Base-by-base conservation (phyloP, 768 basidiomycete species). In the Boletus pseudo-olivaceus region DNA sequence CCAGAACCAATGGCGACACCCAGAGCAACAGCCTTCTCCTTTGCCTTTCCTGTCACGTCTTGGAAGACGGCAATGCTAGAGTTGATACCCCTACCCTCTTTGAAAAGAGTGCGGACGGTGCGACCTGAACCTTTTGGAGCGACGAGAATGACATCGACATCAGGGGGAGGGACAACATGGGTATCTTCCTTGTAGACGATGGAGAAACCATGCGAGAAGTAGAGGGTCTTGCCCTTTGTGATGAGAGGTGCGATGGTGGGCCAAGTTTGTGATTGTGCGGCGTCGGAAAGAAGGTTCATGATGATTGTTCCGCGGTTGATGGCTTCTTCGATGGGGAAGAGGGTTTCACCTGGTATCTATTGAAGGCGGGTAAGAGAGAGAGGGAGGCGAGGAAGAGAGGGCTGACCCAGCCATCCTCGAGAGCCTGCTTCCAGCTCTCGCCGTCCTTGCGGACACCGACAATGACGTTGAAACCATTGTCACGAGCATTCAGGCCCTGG, bases 161-260 rank as follows among this genome's bases (percentile, higher is more conserved):
- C 93, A 19, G 79, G 67, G 43, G 97, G 97, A 58, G 93, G 90
- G 52, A 95, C 66, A 62, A 99, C 93, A 53, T 95, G 81, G 62
- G 97, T 99, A 74, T 97, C 93, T 7, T 99, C 84, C 81, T 95
- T 93, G 85, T 88, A 99, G 51, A 99, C 93, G 61, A 98, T 83
- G 60, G 96, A 98, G 88, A 99, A 99, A 67, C 97, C 97, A 73
- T 99, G 97, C 7, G 96, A 93, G 81, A 99, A 99, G 87, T 99
- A 99, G 59, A 99, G 88, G n/a, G 97, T 99, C 83, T 99, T 98
- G 78, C 92, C 97, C 83, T 95, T 93, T 74, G 94, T 98, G 79
- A 98, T 95, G 67, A 98, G 85, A 51, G 97, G 96, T 41, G 84
- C 87, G 64, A 99, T 62, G 49, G 81, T 76, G 37, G 88, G 78